Conservation (phyloP, 2,329 filamentous ascomycete species). For the Drechslerella dactyloides region DNA sequence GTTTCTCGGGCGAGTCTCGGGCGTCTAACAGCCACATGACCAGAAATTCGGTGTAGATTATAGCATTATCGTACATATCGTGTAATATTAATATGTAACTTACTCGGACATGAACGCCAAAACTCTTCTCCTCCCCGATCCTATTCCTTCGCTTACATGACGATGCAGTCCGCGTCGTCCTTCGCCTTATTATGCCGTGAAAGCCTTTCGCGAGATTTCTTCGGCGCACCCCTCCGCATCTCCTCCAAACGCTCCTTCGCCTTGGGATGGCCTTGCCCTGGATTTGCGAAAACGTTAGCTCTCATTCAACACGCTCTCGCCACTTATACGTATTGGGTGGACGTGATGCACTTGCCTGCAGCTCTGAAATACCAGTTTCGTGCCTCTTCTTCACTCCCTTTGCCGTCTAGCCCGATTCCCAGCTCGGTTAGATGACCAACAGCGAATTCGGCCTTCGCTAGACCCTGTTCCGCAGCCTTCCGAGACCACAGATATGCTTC, state of each 20-base stretch:
- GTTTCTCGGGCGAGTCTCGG: constrained; percentile 35
- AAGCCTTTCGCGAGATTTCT: constrained; percentile 77
- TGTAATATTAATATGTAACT: no score
- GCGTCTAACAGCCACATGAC: constrained; percentile 21
- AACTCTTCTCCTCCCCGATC: neutral
- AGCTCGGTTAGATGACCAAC: constrained; percentile 98
- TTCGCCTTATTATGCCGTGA: constrained; percentile 82
- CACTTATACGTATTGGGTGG: neutral
- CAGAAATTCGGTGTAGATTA: no score
- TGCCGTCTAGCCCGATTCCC: constrained; percentile 77
- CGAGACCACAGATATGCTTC: constrained; percentile 97
- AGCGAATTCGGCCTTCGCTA: constrained; percentile 94
- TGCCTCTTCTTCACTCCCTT: constrained; percentile 85
- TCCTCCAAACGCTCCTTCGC: constrained; percentile 92
- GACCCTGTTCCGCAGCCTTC: constrained; percentile 84
- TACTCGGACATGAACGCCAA: constrained; percentile 52
- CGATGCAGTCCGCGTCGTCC: constrained; percentile 83
- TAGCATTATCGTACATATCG: no score
- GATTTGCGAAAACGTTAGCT: constrained; percentile 20
- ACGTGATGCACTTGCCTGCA: constrained; percentile 73
- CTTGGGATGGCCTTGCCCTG: constrained; percentile 93
- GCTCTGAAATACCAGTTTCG: constrained; percentile 98
- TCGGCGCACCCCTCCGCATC: constrained; percentile 78
- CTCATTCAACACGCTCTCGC: constrained; percentile 12
- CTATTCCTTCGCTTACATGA: constrained; percentile 72